Base-by-base conservation (phyloP, 306 rosid genomes). In the Cucumis melo region DNA sequence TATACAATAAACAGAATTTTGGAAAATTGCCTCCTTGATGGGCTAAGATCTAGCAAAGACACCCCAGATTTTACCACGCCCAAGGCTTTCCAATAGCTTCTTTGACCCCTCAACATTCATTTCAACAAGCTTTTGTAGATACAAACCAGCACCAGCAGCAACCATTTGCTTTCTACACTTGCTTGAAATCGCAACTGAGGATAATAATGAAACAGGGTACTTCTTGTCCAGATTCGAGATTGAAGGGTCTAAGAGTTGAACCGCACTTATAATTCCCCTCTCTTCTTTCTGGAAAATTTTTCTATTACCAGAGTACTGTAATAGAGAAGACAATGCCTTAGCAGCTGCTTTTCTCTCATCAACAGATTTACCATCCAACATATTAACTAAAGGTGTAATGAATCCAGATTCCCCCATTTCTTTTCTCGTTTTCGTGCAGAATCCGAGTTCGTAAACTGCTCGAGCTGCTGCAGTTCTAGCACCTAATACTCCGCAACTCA, bases 61-160 rank as follows among this genome's bases (percentile, higher is more conserved):
- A 48, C 97, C 96, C 97, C 96, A 94, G 8, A 92, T 89, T 85
- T 90, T 92, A 73, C 96, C 89, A 58, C 91, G 96, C 38, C 96
- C 88, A 54, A 92, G 99, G 80, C 90, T 81, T 65, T 88, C 96
- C 84, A 87, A 75, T 56, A 92, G 88, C 81, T 89, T 92, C 91
- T 90, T 92, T 36, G 99, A 85, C 5, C 99, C 99, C 17, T 82
- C 91, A 11, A 92, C 86, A 66, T 92, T 91, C 88, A 80, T 70
- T 79, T 85, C 97, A 39, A 87, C 93, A 27, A 88, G 93, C 81
- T 90, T 94, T 78, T 89, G 93, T 67, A 82, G 83, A 83, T 84
- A 77, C 39, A 83, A 81, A 80, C 88, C 77, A 21, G 96, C 99
- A 36, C 96, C 96, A 0, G 93, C 88, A 0, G 95, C 93, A 38